phyloP scores from a whole-genome alignment of 2,329 filamentous ascomycete genomes.

The Penicillium sp. region DNA sequence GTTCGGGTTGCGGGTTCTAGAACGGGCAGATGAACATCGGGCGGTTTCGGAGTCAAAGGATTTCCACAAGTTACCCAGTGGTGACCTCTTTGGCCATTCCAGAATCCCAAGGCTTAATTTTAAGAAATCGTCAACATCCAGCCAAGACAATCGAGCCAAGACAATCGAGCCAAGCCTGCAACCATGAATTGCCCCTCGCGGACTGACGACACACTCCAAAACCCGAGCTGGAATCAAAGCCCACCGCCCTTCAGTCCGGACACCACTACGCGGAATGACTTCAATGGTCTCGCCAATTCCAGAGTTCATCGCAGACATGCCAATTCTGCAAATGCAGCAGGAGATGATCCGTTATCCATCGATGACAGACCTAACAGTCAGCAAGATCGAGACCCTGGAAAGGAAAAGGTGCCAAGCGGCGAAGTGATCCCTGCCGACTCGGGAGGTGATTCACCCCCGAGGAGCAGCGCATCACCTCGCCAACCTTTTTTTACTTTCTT shows the following conservation, averaged over 20 bases:
- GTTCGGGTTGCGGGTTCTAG: background rate
- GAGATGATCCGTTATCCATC: constrained; percentile 26
- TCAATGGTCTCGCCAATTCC: constrained; percentile 60
- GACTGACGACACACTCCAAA: constrained; percentile 54
- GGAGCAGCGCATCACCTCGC: constrained; percentile 34
- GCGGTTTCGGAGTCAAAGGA: constrained; percentile 20
- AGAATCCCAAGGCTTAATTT: background rate
- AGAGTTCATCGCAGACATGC: constrained; percentile 48
- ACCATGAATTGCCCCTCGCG: constrained; percentile 65
- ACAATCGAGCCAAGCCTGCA: background rate
- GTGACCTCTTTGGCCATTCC: background rate
- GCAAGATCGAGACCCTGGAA: constrained; percentile 23
- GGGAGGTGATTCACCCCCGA: constrained; percentile 30
- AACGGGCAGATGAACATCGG: constrained; percentile 18
- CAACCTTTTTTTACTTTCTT: constrained; percentile 24
- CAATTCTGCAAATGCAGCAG: constrained; percentile 20
- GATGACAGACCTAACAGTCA: constrained; percentile 20
- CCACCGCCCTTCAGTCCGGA: constrained; percentile 58
- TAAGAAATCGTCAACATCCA: background rate
- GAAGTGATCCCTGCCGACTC: constrained; percentile 31
- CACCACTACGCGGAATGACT: constrained; percentile 60
- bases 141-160: background rate
- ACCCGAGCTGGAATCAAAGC: constrained; percentile 61
- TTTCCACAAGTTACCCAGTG: constrained; percentile 8
- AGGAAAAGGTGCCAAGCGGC: constrained; percentile 25